Percentiles rank a stretch among this genome's conserved stretches.
phyloP scores from a whole-genome alignment of 305 asterid species.

The Coffea humblotiana region DNA sequence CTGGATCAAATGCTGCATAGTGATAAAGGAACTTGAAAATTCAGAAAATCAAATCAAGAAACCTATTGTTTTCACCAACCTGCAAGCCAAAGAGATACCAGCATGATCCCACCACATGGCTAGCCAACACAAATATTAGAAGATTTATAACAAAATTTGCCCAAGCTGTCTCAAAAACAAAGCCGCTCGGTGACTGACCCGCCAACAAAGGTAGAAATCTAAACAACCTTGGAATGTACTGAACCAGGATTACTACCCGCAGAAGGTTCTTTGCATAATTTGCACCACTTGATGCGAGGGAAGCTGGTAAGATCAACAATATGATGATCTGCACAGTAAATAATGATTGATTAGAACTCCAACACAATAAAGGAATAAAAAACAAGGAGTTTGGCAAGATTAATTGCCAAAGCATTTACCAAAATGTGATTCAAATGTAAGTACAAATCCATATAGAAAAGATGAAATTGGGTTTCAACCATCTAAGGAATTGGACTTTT shows the following conservation, averaged over 20 bases:
- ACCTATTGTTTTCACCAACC: constrained; percentile 37
- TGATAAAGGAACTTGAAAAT: not conserved
- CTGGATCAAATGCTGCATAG: not conserved
- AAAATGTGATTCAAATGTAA: not conserved
- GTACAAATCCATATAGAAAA: not conserved
- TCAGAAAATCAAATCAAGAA: not conserved
- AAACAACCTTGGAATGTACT: constrained; percentile 68
- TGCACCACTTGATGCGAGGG: constrained; percentile 53
- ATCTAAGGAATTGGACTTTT: not conserved
- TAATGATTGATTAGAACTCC: not conserved
- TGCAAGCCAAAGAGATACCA: constrained; percentile 91
- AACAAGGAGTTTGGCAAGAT: not conserved
- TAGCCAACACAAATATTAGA: constrained; percentile 63
- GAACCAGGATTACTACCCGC: constrained; percentile 64
- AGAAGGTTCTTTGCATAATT: constrained; percentile 65
- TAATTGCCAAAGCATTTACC: not conserved
- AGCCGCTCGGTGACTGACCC: constrained; percentile 77
- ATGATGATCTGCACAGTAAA: constrained; percentile 54
- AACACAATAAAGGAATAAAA: not conserved
- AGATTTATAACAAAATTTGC: constrained; percentile 72
- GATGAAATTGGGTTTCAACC: not conserved
- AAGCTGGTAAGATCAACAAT: constrained; percentile 48
- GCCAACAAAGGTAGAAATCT: constrained; percentile 70
- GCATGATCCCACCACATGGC: constrained; percentile 84
- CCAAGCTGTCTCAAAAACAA: constrained; percentile 86